These are phyloP conservation scores for Pythium insidiosum DNA, from an alignment of 352 stramenopile species.

Conservation along the genomic window DNA sequence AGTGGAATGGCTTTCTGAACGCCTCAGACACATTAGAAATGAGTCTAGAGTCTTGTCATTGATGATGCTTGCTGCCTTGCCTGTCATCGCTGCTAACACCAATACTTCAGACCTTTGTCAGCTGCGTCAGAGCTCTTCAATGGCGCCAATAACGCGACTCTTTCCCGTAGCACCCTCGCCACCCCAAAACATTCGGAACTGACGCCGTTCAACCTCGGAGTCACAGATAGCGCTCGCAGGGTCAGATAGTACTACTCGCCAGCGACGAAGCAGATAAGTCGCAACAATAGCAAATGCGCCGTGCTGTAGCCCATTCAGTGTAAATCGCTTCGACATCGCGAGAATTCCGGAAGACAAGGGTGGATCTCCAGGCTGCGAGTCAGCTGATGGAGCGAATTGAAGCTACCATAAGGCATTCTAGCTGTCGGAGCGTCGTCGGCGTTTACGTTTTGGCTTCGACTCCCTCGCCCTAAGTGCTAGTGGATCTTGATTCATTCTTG, in stretches of 20 bases:
- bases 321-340: too few species aligned
- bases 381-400: too few species aligned
- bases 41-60: slow-evolving; percentile 1
- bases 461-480: too few species aligned
- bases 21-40: slow-evolving; percentile 2
- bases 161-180: background rate
- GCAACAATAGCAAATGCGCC: slow-evolving; percentile 1
- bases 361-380: too few species aligned
- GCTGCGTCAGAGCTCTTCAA: background rate
- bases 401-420: background rate
- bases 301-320: slow-evolving; percentile 1
- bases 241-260: background rate
- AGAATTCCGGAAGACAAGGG: too few species aligned
- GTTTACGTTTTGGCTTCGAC: background rate
- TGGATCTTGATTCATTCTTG: too few species aligned
- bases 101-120: background rate
- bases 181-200: slow-evolving; percentile 1
- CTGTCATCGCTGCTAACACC: slow-evolving; percentile 3
- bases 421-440: background rate
- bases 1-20: too few species aligned
- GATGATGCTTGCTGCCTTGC: slow-evolving; percentile 12
- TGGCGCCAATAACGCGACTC: slow-evolving; percentile 3
- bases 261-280: background rate
- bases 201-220: background rate
- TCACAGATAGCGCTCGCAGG: background rate